Base-by-base conservation (phyloP, 2,329 filamentous ascomycete genomes). In the Epichloe amarillans region DNA sequence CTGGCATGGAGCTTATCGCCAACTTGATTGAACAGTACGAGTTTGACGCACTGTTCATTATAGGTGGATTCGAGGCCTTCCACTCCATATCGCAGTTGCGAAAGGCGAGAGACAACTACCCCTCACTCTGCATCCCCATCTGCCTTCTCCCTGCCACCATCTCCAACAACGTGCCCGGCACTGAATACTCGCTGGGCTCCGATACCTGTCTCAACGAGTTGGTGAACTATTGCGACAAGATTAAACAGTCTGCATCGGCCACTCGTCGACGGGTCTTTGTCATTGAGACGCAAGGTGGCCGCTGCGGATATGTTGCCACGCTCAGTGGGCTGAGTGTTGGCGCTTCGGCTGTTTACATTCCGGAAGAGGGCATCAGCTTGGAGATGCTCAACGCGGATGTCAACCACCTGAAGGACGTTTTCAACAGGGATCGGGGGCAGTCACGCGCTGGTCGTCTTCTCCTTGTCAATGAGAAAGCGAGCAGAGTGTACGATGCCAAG, bases 91-190 rank as follows among this genome's bases (percentile, higher is more conserved):
- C 86, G 43, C 86, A 97, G 67, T 76, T 98, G 53, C 84, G 90
- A 58, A 81, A 87, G 70, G 89, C 85, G 14, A 78, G 89, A 51
- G 77, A 81, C 37, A 70, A 87, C 54, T 95, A 86, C 68, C 82
- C 87, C 11, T 84, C 86, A 1, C 86, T 98, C 64, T 89, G 88
- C 67, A 96, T 98, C 56, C 93, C 93, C 19, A 88, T 97, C 76
- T 79, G 85, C 49, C 77, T 96, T 41, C 76, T 98, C 26, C 93
- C 93, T 0, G 93, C 93, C n/a, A 98, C 93, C 10, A 91, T 98
- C 59, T 95, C 88, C 57, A 98, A 98, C 76, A 98, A 98, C 66
- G 93, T 98, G 4, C 93, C 93, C 0, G 93, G 93, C 39, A 95
- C 91, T 0, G 93, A 98, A 69, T 97, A 96, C 72, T 96, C 89